Base-by-base conservation (phyloP, 176 grass and related monocot genomes). In the Ananas comosus region DNA sequence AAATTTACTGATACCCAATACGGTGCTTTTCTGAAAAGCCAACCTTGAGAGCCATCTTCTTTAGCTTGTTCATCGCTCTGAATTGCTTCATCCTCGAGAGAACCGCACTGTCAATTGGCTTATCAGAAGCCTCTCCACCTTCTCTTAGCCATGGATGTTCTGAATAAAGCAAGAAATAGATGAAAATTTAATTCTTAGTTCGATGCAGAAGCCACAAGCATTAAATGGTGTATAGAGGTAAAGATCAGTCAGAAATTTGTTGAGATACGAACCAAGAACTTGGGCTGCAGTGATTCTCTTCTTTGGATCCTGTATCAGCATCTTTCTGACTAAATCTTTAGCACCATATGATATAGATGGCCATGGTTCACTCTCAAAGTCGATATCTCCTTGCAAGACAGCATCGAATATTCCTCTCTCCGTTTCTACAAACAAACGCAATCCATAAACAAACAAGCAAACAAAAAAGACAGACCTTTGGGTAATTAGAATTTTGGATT, bases 1-100 rank as follows among this genome's bases (percentile, higher is more conserved):
- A 59, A 17, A 61, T n/a, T 61, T 10, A 7, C 16, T 18, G 56
- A 9, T 22, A 61, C 56, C 56, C 16, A 19, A 61, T 22, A 2
- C 21, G 6, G 56, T 10, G 56, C n/a, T 18, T 16, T 61, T 61
- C 16, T 61, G 33, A 61, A 61, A 61, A 61, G 12, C 56, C 7
- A 61, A 96, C 95, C 89, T 99, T 99, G 22, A 99, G 76, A 72
- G 95, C 95, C 95, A 99, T 91, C 78, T 99, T 93, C 86, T 99
- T 99, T 49, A 99, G 85, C 70, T 99, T 99, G 81, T 99, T 99
- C 89, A 93, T 93, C 75, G 95, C 95, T 86, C 90, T 99, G 75
- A 99, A 93, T 71, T 99, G 95, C 56, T 99, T 99, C 95, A 99
- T 99, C 78, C 95, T 99, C 66, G 90, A 91, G 83, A 99, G 95